phyloP scores from a whole-genome alignment of 78 protist species.

The Isochrysis galbana region DNA sequence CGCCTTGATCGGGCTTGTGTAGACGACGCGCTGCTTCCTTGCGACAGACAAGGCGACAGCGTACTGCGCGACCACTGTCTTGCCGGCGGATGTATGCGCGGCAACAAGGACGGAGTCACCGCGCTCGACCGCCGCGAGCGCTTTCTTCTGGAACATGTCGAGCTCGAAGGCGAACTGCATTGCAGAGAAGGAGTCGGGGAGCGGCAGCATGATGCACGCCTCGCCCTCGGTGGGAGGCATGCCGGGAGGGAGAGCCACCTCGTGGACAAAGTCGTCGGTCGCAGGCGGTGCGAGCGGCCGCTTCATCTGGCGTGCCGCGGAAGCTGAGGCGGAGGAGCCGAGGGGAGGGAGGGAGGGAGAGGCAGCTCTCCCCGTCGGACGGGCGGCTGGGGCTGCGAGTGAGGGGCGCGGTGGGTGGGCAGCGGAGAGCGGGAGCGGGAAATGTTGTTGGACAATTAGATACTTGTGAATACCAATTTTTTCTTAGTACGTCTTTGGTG shows the following conservation, averaged over 20 bases:
- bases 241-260: neutral
- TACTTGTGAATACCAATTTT: too few relatives aligned
- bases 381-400: too few relatives aligned
- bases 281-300: too few relatives aligned
- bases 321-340: too few relatives aligned
- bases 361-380: too few relatives aligned
- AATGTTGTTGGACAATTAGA: too few relatives aligned
- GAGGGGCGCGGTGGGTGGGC: too few relatives aligned
- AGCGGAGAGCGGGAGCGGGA: too few relatives aligned
- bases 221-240: neutral
- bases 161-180: slow-evolving; percentile 55
- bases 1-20: slow-evolving; percentile 92
- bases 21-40: slow-evolving; percentile 68
- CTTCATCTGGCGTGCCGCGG: too few relatives aligned
- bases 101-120: slow-evolving; percentile 85
- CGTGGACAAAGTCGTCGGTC: too few relatives aligned
- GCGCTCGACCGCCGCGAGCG: slow-evolving; percentile 7
- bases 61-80: slow-evolving; percentile 93
- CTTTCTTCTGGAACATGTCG: slow-evolving; percentile 63
- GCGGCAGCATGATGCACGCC: neutral
- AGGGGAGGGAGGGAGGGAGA: too few relatives aligned
- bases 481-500: too few relatives aligned
- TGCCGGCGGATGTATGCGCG: slow-evolving; percentile 99
- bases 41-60: slow-evolving; percentile 78
- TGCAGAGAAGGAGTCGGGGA: slow-evolving; percentile 25